These are phyloP conservation scores for Pseudogymnoascus sp. DNA, from an alignment of 2,329 filamentous ascomycete genomes.

Conservation along the genomic window DNA sequence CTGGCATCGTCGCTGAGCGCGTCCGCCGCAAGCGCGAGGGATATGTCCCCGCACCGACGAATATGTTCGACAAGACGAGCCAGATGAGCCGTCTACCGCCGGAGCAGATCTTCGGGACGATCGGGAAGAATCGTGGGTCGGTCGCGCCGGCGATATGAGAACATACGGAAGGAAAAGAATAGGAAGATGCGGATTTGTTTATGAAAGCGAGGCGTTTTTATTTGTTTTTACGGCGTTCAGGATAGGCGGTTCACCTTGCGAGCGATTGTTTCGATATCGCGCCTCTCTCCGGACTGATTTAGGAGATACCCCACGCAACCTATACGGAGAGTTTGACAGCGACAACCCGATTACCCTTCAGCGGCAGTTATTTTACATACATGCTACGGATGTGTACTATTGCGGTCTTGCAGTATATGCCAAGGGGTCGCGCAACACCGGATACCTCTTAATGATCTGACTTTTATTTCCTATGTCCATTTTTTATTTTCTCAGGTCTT, in stretches of 20 bases:
- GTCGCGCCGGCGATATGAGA: background rate
- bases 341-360: background rate
- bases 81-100: slow-evolving; percentile 54
- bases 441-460: slow-evolving; percentile 6
- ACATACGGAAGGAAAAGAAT: background rate
- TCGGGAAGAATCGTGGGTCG: slow-evolving; percentile 15
- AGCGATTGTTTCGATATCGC: background rate
- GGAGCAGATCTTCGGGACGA: slow-evolving; percentile 37
- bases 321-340: background rate
- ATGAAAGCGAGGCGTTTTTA: slow-evolving; percentile 2
- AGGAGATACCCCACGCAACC: background rate
- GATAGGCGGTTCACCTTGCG: background rate
- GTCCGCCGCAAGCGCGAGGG: slow-evolving; percentile 70
- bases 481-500: background rate
- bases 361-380: background rate
- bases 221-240: background rate
- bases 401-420: background rate
- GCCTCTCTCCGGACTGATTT: background rate
- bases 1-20: slow-evolving; percentile 67
- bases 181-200: background rate
- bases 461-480: background rate
- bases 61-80: slow-evolving; percentile 50
- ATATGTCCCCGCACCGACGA: slow-evolving; percentile 68
- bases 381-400: background rate
- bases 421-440: background rate